A percentile compares a stretch with the other conserved stretches of the same genome.
Evolutionary conservation across 495 filamentous ascomycete genomes (phyloP).

Genomic region (Hypomontagnella monticulosa): DNA sequence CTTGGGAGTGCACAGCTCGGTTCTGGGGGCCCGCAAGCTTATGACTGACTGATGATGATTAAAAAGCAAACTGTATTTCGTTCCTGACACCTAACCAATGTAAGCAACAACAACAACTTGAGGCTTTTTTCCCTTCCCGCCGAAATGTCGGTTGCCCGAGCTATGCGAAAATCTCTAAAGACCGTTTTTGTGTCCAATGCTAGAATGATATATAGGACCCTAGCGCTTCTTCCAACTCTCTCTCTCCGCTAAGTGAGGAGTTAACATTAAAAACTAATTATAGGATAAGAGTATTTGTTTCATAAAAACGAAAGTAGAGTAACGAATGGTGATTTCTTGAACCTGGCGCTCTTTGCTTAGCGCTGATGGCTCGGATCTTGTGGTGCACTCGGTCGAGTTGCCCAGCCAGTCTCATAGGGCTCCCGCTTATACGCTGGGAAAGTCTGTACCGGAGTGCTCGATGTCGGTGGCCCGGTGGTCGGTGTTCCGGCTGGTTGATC

Average conservation of each 20-base stretch:
- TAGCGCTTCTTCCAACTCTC: neutral
- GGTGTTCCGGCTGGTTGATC: constrained; percentile 49
- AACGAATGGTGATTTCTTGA: constrained; percentile 16
- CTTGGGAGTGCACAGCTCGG: constrained; percentile 37
- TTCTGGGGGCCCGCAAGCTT: constrained; percentile 38
- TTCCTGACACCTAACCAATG: constrained; percentile 42
- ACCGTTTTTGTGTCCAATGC: constrained; percentile 44
- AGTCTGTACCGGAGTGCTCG: constrained; percentile 41
- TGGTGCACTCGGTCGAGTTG: constrained; percentile 47
- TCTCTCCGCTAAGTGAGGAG: constrained; percentile 29
- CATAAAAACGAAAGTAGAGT: constrained; percentile 40
- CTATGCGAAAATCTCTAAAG: constrained; percentile 46
- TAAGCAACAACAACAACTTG: constrained; percentile 33
- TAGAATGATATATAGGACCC: constrained; percentile 35
- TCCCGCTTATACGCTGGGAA: constrained; percentile 46
- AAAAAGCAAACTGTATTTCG: constrained; percentile 39
- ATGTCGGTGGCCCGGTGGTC: constrained; percentile 39
- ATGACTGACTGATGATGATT: no score
- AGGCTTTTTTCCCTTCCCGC: constrained; percentile 39
- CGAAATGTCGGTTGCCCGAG: constrained; percentile 50
- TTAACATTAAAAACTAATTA: constrained; percentile 41
- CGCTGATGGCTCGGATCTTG: constrained; percentile 39
- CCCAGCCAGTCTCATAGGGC: constrained; percentile 58
- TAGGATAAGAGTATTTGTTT: constrained; percentile 38
- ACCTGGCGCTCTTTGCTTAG: constrained; percentile 9